These are phyloP conservation scores for Paramyrothecium sp. DNA, from an alignment of 2,329 filamentous ascomycete species.

Conservation along the genomic window DNA sequence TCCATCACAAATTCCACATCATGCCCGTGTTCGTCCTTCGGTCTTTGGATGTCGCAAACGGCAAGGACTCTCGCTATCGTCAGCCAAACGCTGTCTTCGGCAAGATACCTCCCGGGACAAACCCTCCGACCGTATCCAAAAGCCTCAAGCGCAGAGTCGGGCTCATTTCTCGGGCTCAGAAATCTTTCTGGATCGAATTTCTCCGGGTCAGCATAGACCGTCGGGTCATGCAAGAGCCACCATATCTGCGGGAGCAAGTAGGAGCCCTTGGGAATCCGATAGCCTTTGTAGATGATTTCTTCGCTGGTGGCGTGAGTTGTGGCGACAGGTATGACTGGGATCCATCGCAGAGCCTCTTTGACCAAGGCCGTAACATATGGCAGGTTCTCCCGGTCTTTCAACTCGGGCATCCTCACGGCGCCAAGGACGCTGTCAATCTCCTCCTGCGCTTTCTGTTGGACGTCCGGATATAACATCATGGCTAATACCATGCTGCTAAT, in stretches of 20 bases:
- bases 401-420: slow-evolving; percentile 35
- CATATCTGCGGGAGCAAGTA: slow-evolving; percentile 20
- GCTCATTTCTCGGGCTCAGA: slow-evolving; percentile 22
- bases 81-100: slow-evolving; percentile 27
- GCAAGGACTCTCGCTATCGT: slow-evolving; percentile 40
- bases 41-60: slow-evolving; percentile 37
- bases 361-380: slow-evolving; percentile 36
- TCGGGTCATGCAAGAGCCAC: slow-evolving; percentile 60
- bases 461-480: slow-evolving; percentile 39
- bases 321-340: slow-evolving; percentile 27
- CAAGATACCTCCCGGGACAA: slow-evolving; percentile 31
- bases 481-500: slow-evolving; percentile 34
- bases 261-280: slow-evolving; percentile 23
- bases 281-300: slow-evolving; percentile 17
- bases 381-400: slow-evolving; percentile 39
- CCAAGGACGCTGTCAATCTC: slow-evolving; percentile 44
- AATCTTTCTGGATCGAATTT: slow-evolving; percentile 26
- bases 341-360: slow-evolving; percentile 29
- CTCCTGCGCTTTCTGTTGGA: slow-evolving; percentile 37
- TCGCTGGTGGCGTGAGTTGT: slow-evolving; percentile 35
- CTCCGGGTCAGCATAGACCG: slow-evolving; percentile 53
- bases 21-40: slow-evolving; percentile 28
- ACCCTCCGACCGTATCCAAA: slow-evolving; percentile 35
- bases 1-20: slow-evolving; percentile 22
- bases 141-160: slow-evolving; percentile 19